These are phyloP conservation scores for Fagopyrum tataricum DNA, from an alignment of 148 eudicot species.

Conservation along the genomic window DNA sequence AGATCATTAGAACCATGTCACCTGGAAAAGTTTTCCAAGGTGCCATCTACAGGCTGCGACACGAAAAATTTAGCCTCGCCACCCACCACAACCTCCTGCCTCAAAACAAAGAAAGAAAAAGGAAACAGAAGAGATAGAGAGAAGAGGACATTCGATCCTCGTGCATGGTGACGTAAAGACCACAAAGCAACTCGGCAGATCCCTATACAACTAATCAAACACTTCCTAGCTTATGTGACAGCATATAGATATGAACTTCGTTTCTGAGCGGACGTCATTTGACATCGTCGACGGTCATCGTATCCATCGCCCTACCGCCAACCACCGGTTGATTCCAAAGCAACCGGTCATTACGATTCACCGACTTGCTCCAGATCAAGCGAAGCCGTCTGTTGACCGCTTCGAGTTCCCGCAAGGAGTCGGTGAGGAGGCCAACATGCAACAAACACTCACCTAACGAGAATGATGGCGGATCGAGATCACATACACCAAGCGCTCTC, in stretches of 20 bases:
- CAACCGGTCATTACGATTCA: background rate
- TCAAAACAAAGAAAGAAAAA: background rate
- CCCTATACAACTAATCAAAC: conserved; percentile 4
- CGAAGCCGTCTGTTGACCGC: background rate
- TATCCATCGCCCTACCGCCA: background rate
- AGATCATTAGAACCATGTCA: background rate
- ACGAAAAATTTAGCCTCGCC: background rate
- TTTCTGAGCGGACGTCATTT: conserved; percentile 6
- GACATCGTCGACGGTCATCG: background rate
- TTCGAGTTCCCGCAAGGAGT: background rate
- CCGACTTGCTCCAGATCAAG: conserved; percentile 7
- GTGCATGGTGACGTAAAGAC: conserved; percentile 14
- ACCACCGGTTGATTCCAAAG: background rate
- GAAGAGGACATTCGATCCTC: background rate
- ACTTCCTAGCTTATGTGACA: background rate
- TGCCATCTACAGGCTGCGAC: background rate
- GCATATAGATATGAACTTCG: background rate
- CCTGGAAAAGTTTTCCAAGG: background rate
- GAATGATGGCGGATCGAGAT: conserved; percentile 7
- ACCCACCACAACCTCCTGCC: background rate
- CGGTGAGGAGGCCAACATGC: conserved; percentile 6
- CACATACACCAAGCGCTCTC: conserved; percentile 4
- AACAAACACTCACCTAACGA: conserved; percentile 10
- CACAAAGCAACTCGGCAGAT: conserved; percentile 7
- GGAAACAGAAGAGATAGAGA: conserved; percentile 8